Conservation (phyloP, 176 grass and related monocot species). For the bread wheat (Triticum aestivum) region DNA sequence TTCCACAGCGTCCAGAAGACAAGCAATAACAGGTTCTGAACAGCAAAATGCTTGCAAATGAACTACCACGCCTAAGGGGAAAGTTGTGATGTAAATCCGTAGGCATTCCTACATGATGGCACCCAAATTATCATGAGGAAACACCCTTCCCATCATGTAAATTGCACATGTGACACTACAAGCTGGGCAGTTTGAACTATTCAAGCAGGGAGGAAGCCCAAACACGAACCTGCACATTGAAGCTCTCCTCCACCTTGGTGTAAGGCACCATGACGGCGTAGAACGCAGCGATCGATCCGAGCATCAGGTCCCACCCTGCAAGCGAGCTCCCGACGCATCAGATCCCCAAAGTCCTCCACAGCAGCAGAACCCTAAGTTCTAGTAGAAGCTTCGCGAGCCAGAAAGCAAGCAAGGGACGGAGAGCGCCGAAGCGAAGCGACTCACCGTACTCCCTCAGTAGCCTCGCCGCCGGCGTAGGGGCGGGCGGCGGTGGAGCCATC, state of each 20-base stretch:
- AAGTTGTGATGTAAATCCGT: neutral
- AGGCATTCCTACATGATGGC: neutral
- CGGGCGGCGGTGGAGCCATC: constrained; percentile 33
- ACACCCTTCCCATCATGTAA: neutral
- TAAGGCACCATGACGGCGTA: constrained; percentile 72
- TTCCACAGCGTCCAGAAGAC: too few relatives aligned
- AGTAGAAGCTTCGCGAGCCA: neutral
- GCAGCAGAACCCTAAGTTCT: neutral
- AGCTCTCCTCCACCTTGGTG: constrained; percentile 99
- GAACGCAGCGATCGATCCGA: constrained; percentile 73
- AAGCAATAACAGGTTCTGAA: neutral
- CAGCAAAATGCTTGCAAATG: neutral
- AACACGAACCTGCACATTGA: constrained; percentile 66
- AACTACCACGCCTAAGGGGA: neutral
- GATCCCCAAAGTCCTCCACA: neutral
- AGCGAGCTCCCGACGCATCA: constrained; percentile 16
- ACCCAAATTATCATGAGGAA: neutral
- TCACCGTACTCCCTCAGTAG: constrained; percentile 48
- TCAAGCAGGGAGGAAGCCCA: neutral
- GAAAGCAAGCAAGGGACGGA: neutral
- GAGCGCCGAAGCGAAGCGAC: neutral
- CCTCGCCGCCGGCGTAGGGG: constrained; percentile 19
- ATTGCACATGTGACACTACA: neutral
- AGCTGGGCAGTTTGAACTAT: neutral
- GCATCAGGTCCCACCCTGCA: constrained; percentile 79